Evolutionary conservation across 352 stramenopile species (phyloP).

Genomic region (Thraustotheca clavata): DNA sequence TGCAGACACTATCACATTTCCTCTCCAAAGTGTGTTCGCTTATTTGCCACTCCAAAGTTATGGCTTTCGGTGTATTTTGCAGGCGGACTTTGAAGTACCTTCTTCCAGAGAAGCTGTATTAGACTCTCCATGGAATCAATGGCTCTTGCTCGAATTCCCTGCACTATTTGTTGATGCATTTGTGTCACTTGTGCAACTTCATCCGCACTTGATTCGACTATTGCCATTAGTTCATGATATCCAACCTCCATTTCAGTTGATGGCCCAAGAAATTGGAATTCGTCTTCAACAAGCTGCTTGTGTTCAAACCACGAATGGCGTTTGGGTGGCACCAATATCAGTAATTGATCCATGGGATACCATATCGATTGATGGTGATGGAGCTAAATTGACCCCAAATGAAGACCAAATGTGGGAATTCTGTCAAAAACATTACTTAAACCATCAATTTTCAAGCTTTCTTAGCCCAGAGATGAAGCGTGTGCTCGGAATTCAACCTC

Average conservation of each 20-base stretch:
- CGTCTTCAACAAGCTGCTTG: neutral
- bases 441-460: neutral
- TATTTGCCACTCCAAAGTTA: constrained; percentile 76
- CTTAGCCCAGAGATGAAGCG: constrained; percentile 8
- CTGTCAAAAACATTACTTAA: neutral
- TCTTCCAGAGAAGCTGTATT: constrained; percentile 78
- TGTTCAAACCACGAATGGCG: neutral
- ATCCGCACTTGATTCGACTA: constrained; percentile 20
- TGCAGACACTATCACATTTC: constrained; percentile 13
- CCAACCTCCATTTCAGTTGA: constrained; percentile 5
- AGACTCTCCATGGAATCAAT: constrained; percentile 85
- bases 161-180: constrained; percentile 31
- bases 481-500: constrained; percentile 2
- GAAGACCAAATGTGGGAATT: neutral
- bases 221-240: constrained; percentile 5
- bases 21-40: constrained; percentile 73
- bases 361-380: neutral
- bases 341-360: neutral
- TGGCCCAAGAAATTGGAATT: neutral
- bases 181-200: neutral
- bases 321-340: neutral
- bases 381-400: neutral
- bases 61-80: constrained; percentile 77
- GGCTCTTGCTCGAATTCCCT: constrained; percentile 67
- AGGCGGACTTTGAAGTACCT: constrained; percentile 79